Base-by-base conservation (phyloP, 169 alveolate species). In the Cryptosporidium ubiquitum region DNA sequence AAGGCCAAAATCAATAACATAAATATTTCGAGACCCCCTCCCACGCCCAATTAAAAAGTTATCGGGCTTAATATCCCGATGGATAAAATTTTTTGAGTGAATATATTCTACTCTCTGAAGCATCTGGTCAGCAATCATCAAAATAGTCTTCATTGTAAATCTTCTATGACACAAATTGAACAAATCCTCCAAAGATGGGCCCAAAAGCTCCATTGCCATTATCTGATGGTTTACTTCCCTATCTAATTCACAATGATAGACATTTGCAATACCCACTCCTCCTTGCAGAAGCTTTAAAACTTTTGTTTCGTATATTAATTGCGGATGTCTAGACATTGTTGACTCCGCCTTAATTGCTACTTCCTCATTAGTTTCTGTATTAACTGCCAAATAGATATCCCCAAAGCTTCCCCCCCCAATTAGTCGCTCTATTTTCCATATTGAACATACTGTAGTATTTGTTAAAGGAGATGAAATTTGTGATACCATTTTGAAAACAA, bases 1-100 rank as follows among this genome's bases (percentile, higher is more conserved):
- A 40, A 95, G 68, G 20, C 97, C 97, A 85, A 94, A 95, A 91
- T 95, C 97, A 68, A 95, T 94, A 29, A 93, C 85, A 86, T 94
- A 94, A 9, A 95, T 92, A 60, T 91, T 91, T 75, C 94, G 18
- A 39, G 75, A 92, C 26, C 95, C 95, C 31, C 94, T 94, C 39
- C 93, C 93, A 42, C 93, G 91, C 7, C 96, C 97, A n/a, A 95
- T 94, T 47, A 95, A 93, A 84, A 96, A 96, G 92, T 96, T 96
- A 91, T 96, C 98, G 5, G 98, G 98, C 70, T 96, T 96, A 44
- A 96, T 94, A 47, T 79, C 89, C 26, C 89, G 35, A 29, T 79
- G 89, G 29, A 79, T 79, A 89, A 93, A 96, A 74, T 93, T 91
- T 31, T 94, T 91, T 52, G 93, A 92, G 85, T 96, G 98, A 61